Conservation (phyloP, 106 monocot genomes). For the Agapanthus africanus region DNA sequence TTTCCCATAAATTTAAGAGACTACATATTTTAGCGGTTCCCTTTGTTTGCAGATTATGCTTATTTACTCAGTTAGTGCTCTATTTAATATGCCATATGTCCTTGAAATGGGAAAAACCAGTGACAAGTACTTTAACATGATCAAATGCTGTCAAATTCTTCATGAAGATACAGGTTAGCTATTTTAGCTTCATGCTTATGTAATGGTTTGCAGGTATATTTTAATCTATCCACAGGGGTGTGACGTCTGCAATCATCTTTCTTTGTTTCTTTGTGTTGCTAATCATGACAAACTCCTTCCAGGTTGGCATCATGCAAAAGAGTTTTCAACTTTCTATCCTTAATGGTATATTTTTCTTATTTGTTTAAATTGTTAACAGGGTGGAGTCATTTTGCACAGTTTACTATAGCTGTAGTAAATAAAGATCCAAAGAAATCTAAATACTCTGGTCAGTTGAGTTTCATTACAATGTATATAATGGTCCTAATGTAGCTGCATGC, state of each 20-base stretch:
- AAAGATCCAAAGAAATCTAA: conserved; percentile 96
- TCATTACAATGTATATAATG: not conserved
- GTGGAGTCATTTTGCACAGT: conserved; percentile 96
- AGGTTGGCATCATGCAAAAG: conserved; percentile 30
- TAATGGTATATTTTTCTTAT: not conserved
- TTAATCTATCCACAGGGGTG: conserved; percentile 97
- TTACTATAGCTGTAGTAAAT: conserved; percentile 92
- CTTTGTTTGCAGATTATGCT: not conserved
- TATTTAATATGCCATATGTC: not conserved
- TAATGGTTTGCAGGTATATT: conserved; percentile 75
- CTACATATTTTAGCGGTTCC: too few species aligned
- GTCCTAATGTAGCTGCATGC: not conserved
- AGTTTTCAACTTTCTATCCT: not conserved
- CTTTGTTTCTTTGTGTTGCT: conserved; percentile 96
- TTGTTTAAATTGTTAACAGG: conserved; percentile 40
- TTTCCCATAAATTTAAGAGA: too few species aligned
- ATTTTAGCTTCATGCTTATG: not conserved
- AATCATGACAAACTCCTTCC: conserved; percentile 95
- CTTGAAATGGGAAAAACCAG: not conserved
- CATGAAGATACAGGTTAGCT: not conserved
- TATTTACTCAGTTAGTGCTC: not conserved
- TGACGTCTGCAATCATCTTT: conserved; percentile 94
- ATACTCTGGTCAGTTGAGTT: conserved; percentile 63
- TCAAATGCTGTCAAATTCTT: conserved; percentile 1
- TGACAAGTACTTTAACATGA: not conserved